Percentiles rank a stretch among this genome's conserved stretches.
Evolutionary conservation across 192 early-diverging fungal species (phyloP).

Genomic region (Glomus cerebriforme): DNA sequence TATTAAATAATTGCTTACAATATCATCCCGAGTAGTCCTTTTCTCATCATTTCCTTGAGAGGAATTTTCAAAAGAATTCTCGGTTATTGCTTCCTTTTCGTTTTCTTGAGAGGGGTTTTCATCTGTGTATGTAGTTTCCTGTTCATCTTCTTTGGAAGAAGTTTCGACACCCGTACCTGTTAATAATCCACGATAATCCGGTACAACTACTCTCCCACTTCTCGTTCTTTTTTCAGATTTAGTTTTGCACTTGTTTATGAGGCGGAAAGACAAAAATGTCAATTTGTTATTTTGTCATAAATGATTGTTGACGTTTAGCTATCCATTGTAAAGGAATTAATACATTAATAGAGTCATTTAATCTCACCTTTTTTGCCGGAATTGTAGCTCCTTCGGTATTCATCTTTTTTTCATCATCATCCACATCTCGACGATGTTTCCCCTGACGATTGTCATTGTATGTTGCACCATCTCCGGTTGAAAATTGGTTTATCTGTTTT

Average conservation of each 20-base stretch:
- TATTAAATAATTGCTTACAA: slow-evolving; percentile 25
- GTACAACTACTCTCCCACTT: slow-evolving; percentile 12
- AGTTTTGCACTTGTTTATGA: slow-evolving; percentile 11
- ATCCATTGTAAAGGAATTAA: slow-evolving; percentile 21
- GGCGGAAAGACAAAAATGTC: not conserved
- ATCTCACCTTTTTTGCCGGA: not conserved
- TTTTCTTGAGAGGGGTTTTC: slow-evolving; percentile 19
- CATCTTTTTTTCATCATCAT: too few relatives aligned
- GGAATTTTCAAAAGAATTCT: slow-evolving; percentile 4
- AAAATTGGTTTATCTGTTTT: slow-evolving; percentile 20
- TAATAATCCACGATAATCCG: slow-evolving; percentile 3
- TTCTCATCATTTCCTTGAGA: slow-evolving; percentile 8
- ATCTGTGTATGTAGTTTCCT: slow-evolving; percentile 7
- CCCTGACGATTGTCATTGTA: not conserved
- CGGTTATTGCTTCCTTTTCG: slow-evolving; percentile 11
- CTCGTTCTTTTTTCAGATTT: slow-evolving; percentile 15
- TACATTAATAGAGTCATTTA: too few relatives aligned
- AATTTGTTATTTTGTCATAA: slow-evolving; percentile 20
- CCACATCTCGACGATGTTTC: not conserved
- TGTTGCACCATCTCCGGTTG: not conserved
- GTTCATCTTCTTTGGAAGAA: not conserved
- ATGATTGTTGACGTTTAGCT: not conserved
- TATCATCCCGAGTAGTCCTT: slow-evolving; percentile 4
- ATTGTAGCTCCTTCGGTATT: too few relatives aligned
- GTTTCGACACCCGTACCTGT: slow-evolving; percentile 1